These are phyloP conservation scores for Aureobasidium subglaciale DNA, from an alignment of 2,329 filamentous ascomycete genomes.

Conservation along the genomic window DNA sequence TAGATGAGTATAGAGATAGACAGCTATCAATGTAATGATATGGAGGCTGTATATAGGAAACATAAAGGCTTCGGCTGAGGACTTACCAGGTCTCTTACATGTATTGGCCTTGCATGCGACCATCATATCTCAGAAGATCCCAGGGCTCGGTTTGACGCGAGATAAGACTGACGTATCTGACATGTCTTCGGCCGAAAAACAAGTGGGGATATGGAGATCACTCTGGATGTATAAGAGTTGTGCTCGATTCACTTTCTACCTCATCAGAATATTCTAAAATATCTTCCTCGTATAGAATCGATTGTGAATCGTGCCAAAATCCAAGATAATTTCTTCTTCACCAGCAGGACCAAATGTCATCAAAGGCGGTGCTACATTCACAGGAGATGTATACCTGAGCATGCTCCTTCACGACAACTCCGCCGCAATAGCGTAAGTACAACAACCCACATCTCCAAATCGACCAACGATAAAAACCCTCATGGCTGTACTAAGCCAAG, in stretches of 20 bases:
- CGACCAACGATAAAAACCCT: neutral
- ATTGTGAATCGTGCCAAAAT: neutral
- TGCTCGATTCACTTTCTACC: no score
- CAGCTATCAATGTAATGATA: no score
- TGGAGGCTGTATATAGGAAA: no score
- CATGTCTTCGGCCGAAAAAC: neutral
- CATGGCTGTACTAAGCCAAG: no score
- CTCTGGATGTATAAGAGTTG: no score
- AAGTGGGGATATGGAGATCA: neutral
- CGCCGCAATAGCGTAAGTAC: slow-evolving; percentile 24
- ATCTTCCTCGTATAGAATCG: no score
- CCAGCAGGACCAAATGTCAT: neutral
- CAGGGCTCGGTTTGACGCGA: no score
- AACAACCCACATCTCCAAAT: neutral
- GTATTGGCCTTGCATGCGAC: no score
- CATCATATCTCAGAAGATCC: no score
- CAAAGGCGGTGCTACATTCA: slow-evolving; percentile 24
- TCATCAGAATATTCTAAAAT: no score
- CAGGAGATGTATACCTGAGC: slow-evolving; percentile 29
- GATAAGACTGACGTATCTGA: neutral
- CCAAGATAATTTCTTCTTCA: neutral
- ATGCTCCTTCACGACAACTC: slow-evolving; percentile 21
- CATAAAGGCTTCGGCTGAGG: no score
- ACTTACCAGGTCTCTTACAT: no score
- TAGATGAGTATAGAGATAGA: neutral